A percentile compares a stretch with the other conserved stretches of the same genome.
phyloP scores from a whole-genome alignment of 768 basidiomycete species.

The Lactarius sp. region DNA sequence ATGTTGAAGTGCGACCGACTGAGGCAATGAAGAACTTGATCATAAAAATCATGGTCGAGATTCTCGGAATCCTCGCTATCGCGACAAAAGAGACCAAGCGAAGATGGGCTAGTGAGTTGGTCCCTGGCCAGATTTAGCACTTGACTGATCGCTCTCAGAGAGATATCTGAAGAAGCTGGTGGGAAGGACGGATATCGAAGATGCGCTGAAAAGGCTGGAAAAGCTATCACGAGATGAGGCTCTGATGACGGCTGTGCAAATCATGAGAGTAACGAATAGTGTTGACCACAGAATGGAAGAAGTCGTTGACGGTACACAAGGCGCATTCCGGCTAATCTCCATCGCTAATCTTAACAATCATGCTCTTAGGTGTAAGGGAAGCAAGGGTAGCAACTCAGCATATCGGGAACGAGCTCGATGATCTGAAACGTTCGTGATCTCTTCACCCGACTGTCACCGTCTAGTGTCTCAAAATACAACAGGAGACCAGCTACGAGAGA shows the following conservation, averaged over 20 bases:
- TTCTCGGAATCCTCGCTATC: conserved; percentile 7
- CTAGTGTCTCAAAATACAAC: not conserved
- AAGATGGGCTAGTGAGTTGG: not conserved
- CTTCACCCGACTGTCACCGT: too few species aligned
- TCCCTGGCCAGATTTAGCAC: not conserved
- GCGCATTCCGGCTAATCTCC: not conserved
- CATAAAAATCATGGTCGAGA: not conserved
- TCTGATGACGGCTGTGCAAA: not conserved
- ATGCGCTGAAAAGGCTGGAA: conserved; percentile 4
- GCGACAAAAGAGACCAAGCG: conserved; percentile 4
- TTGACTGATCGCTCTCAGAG: not conserved
- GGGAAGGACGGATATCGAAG: conserved; percentile 5
- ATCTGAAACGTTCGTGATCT: not conserved
- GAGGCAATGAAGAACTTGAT: not conserved
- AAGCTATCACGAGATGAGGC: conserved; percentile 1
- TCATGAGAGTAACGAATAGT: not conserved
- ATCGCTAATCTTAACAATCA: not conserved
- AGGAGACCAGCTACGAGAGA: too few species aligned
- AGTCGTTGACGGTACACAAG: not conserved
- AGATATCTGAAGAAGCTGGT: conserved; percentile 2
- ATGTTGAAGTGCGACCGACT: not conserved
- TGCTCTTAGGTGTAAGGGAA: not conserved
- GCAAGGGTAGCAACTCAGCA: not conserved
- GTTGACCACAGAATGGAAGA: not conserved
- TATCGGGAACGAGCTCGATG: not conserved